phyloP scores from a whole-genome alignment of 169 alveolate species.

The Amoebophrya sp. region DNA sequence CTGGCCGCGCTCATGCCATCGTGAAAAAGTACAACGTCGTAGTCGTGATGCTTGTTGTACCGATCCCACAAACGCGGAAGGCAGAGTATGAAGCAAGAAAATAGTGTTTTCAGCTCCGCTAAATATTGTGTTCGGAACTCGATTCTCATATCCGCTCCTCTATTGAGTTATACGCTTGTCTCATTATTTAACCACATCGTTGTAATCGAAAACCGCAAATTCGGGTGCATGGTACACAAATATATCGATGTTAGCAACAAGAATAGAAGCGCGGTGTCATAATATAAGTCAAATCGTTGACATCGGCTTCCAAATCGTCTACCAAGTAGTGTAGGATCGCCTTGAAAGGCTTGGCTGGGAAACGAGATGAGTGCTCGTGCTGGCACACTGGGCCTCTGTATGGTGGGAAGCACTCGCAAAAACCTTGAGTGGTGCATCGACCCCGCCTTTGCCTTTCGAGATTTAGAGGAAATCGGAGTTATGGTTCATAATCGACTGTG shows the following conservation, averaged over 20 bases:
- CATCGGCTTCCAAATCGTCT: conserved; percentile 14
- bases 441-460: not conserved
- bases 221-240: too few species aligned
- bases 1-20: not conserved
- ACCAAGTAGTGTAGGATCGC: conserved; percentile 28
- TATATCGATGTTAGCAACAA: too few species aligned
- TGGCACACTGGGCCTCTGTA: not conserved
- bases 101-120: too few species aligned
- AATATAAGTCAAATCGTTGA: not conserved
- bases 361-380: not conserved
- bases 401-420: conserved; percentile 31
- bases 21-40: conserved; percentile 19
- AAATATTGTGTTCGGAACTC: too few species aligned
- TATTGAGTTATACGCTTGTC: too few species aligned
- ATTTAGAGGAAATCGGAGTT: too few species aligned
- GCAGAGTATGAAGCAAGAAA: too few species aligned
- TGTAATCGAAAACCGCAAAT: too few species aligned
- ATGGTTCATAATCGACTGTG: too few species aligned
- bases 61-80: not conserved
- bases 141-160: too few species aligned
- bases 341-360: not conserved
- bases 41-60: conserved; percentile 25
- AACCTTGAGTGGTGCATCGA: conserved; percentile 3
- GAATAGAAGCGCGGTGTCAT: too few species aligned
- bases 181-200: too few species aligned